Evolutionary conservation across 495 filamentous ascomycete species (phyloP).

Genomic region (Xylaria palmicola): DNA sequence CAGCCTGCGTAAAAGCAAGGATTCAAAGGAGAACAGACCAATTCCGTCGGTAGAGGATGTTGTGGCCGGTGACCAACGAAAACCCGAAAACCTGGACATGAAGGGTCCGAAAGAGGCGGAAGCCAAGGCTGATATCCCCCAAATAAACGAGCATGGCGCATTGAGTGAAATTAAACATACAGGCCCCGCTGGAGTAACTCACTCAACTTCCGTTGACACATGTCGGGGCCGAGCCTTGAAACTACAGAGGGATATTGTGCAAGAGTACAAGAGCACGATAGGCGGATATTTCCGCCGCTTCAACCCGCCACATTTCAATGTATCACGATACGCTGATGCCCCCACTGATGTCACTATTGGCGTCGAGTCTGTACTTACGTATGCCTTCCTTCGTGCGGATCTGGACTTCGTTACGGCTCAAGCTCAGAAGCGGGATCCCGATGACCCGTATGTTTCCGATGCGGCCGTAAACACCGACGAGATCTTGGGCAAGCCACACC

Average conservation of each 20-base stretch:
- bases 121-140: constrained; percentile 28
- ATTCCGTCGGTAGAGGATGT: constrained; percentile 13
- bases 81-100: constrained; percentile 36
- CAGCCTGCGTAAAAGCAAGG: constrained; percentile 50
- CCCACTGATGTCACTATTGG: constrained; percentile 32
- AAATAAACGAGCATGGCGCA: constrained; percentile 28
- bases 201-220: constrained; percentile 31
- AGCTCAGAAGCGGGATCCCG: constrained; percentile 67
- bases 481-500: constrained; percentile 65
- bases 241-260: constrained; percentile 66
- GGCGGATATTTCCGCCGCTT: constrained; percentile 95
- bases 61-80: constrained; percentile 20
- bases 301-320: constrained; percentile 62
- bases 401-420: constrained; percentile 89
- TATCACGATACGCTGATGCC: constrained; percentile 27
- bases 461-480: constrained; percentile 77
- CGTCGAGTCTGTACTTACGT: constrained; percentile 70
- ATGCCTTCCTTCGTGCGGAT: constrained; percentile 90
- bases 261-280: constrained; percentile 78
- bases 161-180: constrained; percentile 24
- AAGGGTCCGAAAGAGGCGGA: constrained; percentile 38
- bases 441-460: constrained; percentile 66
- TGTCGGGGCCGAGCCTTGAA: constrained; percentile 50
- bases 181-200: constrained; percentile 30
- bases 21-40: background rate